A percentile compares a stretch with the other conserved stretches of the same genome.
phyloP scores from a whole-genome alignment of 2,329 filamentous ascomycete species.

The Penicillium sumatraense region DNA sequence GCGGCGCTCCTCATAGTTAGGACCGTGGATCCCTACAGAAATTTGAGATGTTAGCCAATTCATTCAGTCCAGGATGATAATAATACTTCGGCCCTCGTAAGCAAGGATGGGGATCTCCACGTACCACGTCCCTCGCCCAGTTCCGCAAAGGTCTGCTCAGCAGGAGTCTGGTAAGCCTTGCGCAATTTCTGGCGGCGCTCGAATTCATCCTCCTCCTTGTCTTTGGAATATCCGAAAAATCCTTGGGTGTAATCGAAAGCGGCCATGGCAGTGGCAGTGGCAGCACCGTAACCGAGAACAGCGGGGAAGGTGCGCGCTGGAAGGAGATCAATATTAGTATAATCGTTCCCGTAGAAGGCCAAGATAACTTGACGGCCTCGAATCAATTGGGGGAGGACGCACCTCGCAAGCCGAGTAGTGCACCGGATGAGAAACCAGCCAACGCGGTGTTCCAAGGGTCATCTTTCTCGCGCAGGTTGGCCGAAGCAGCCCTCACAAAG shows the following conservation, averaged over 20 bases:
- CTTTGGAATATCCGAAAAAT: slow-evolving; percentile 59
- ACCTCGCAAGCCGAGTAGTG: slow-evolving; percentile 75
- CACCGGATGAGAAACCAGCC: slow-evolving; percentile 76
- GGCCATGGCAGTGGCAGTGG: slow-evolving; percentile 62
- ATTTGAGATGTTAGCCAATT: slow-evolving; percentile 11
- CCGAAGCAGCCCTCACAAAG: slow-evolving; percentile 75
- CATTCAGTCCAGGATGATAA: not conserved
- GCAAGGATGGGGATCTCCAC: slow-evolving; percentile 5
- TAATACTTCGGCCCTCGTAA: no score
- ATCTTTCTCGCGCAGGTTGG: slow-evolving; percentile 84
- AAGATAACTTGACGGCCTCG: not conserved
- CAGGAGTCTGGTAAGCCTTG: slow-evolving; percentile 73
- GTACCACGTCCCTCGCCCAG: slow-evolving; percentile 87
- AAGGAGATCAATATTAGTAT: slow-evolving; percentile 21
- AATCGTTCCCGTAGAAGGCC: not conserved
- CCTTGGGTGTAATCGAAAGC: slow-evolving; percentile 72
- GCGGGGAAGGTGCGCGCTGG: slow-evolving; percentile 70
- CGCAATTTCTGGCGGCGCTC: slow-evolving; percentile 75
- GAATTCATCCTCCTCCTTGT: slow-evolving; percentile 71
- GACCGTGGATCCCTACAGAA: slow-evolving; percentile 74
- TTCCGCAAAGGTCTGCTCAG: slow-evolving; percentile 78
- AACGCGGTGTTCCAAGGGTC: slow-evolving; percentile 76
- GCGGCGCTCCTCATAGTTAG: slow-evolving; percentile 84
- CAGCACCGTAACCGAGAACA: slow-evolving; percentile 69
- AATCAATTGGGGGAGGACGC: slow-evolving; percentile 33